Evolutionary conservation across 345 rosid species (phyloP).

Genomic region (Rhizophora mangle): DNA sequence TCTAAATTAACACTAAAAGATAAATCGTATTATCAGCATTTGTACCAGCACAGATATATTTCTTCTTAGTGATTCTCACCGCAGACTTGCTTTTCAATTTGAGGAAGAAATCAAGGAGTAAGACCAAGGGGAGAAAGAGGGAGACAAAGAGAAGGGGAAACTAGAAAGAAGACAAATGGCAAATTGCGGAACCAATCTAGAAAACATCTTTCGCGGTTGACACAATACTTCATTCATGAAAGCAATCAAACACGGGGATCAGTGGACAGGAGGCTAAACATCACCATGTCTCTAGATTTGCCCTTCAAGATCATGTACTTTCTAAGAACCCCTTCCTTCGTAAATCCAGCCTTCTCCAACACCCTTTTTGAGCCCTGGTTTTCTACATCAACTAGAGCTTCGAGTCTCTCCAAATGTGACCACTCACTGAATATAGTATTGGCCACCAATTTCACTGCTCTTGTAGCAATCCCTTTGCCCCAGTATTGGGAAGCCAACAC

Average conservation of each 20-base stretch:
- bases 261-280: slow-evolving; percentile 56
- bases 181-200: too few species aligned
- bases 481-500: slow-evolving; percentile 43
- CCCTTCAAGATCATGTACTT: slow-evolving; percentile 47
- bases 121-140: too few species aligned
- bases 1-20: too few species aligned
- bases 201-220: too few species aligned
- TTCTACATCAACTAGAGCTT: slow-evolving; percentile 55
- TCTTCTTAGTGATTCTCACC: too few species aligned
- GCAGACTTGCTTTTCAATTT: too few species aligned
- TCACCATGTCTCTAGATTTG: slow-evolving; percentile 49
- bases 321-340: slow-evolving; percentile 61
- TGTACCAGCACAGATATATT: too few species aligned
- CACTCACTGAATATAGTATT: slow-evolving; percentile 44
- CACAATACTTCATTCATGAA: too few species aligned
- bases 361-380: slow-evolving; percentile 62
- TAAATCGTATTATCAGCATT: too few species aligned
- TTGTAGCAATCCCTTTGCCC: slow-evolving; percentile 64
- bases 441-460: slow-evolving; percentile 47
- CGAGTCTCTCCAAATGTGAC: slow-evolving; percentile 58
- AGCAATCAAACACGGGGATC: slow-evolving; percentile 28
- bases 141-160: too few species aligned
- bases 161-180: too few species aligned
- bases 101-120: too few species aligned
- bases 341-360: slow-evolving; percentile 66